Percentiles rank a stretch among this genome's conserved stretches.
phyloP scores from a whole-genome alignment of 768 basidiomycete genomes.

The Termitomyces sp. region DNA sequence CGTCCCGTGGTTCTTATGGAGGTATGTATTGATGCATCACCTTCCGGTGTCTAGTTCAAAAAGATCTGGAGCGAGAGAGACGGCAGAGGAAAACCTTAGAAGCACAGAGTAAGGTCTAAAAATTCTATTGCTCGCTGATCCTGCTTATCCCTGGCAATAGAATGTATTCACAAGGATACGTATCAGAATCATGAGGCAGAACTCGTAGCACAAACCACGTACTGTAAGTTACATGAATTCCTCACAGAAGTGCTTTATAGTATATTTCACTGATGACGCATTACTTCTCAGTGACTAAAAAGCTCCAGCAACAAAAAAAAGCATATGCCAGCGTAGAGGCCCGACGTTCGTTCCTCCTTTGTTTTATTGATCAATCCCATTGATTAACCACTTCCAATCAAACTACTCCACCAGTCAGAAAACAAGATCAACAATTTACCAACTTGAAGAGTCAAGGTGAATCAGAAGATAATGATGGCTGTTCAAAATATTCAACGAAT shows the following conservation, averaged over 20 bases:
- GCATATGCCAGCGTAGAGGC: neutral
- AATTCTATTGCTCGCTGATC: neutral
- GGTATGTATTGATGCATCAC: neutral
- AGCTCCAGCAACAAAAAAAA: neutral
- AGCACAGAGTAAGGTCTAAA: neutral
- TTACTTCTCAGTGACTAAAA: neutral
- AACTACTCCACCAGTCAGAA: neutral
- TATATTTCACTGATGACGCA: neutral
- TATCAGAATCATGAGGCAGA: neutral
- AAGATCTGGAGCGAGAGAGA: neutral
- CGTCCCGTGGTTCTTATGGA: neutral
- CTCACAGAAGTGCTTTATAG: neutral
- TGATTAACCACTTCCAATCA: neutral
- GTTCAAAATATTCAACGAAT: neutral
- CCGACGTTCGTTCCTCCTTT: neutral
- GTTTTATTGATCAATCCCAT: no score
- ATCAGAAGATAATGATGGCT: neutral
- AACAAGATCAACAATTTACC: neutral
- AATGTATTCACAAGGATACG: neutral
- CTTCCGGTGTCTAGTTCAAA: neutral
- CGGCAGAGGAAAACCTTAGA: neutral
- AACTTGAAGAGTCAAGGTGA: neutral
- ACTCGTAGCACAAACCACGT: neutral
- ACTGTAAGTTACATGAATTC: neutral
- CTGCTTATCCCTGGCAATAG: neutral